Conservation (phyloP, 2,329 filamentous ascomycete species). For the Dendrostoma leiphaemia region DNA sequence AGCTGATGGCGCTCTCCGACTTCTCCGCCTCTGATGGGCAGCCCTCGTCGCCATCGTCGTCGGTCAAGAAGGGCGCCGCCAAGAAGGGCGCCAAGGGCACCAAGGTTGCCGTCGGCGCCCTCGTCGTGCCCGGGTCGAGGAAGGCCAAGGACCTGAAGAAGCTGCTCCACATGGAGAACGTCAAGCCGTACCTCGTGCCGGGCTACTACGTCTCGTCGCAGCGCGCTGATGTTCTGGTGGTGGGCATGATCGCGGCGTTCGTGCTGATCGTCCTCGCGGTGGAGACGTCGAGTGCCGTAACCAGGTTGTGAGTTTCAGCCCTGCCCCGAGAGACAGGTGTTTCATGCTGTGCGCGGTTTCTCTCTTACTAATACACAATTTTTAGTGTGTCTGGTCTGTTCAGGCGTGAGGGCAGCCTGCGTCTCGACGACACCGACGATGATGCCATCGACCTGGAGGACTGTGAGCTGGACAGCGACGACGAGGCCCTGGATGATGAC, state of each 20-base stretch:
- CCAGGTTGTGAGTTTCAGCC: constrained; percentile 19
- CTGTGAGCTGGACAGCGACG: background rate
- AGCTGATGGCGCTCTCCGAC: constrained; percentile 18
- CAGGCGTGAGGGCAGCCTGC: background rate
- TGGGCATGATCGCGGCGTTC: constrained; percentile 29
- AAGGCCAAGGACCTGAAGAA: background rate
- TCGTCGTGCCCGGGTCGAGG: constrained; percentile 4
- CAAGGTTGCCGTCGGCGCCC: constrained; percentile 13
- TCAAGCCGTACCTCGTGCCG: background rate
- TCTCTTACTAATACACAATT: no score
- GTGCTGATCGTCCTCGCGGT: constrained; percentile 28
- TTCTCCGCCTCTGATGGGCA: background rate
- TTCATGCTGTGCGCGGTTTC: no score
- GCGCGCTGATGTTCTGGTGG: constrained; percentile 29
- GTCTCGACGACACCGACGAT: background rate
- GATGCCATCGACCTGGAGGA: background rate
- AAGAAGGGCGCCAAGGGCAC: background rate
- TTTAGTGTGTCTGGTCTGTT: background rate
- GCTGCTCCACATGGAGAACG: background rate
- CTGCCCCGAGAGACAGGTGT: no score
- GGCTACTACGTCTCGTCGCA: constrained; percentile 10
- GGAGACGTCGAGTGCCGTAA: constrained; percentile 25
- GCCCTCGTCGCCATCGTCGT: background rate
- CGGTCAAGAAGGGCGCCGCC: background rate
- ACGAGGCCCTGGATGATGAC: background rate